phyloP scores from a whole-genome alignment of 2,329 filamentous ascomycete genomes.

The Diplodia corticola region DNA sequence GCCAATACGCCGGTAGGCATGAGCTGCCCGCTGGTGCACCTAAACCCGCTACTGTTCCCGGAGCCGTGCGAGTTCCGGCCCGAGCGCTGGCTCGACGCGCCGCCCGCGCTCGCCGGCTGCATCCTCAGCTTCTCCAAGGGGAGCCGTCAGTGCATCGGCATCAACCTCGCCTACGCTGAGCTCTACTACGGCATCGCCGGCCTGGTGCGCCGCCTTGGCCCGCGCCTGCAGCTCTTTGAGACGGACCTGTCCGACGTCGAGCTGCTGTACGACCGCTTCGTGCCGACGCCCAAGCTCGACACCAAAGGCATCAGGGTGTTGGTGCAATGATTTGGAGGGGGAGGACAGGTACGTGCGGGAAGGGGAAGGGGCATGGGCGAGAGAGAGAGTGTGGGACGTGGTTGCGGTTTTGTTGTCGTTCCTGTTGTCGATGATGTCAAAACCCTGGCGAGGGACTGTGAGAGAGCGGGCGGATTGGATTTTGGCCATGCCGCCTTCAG shows the following conservation, averaged over 20 bases:
- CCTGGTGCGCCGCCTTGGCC: conserved; percentile 23
- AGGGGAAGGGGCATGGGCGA: too few species aligned
- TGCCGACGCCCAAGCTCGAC: neutral
- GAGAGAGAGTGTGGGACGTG: too few species aligned
- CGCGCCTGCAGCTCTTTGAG: conserved; percentile 25
- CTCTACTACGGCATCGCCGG: neutral
- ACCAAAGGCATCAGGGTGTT: neutral
- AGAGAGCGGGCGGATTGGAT: too few species aligned
- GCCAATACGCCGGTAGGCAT: conserved; percentile 22
- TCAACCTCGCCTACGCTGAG: conserved; percentile 28
- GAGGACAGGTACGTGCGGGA: too few species aligned
- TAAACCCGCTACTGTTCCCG: conserved; percentile 37
- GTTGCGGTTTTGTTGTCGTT: too few species aligned
- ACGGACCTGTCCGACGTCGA: neutral
- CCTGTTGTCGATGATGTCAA: too few species aligned
- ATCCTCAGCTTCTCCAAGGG: conserved; percentile 37
- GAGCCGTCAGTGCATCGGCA: conserved; percentile 35
- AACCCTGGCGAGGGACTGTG: too few species aligned
- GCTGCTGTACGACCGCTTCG: neutral
- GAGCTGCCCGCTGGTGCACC: conserved; percentile 28
- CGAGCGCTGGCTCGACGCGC: conserved; percentile 34
- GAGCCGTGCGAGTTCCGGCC: conserved; percentile 33
- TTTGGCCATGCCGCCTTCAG: too few species aligned
- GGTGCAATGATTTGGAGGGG: neutral
- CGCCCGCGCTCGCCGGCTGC: conserved; percentile 30